These are phyloP conservation scores for Candida suzukii DNA, from an alignment of 805 yeast species.

Conservation along the genomic window DNA sequence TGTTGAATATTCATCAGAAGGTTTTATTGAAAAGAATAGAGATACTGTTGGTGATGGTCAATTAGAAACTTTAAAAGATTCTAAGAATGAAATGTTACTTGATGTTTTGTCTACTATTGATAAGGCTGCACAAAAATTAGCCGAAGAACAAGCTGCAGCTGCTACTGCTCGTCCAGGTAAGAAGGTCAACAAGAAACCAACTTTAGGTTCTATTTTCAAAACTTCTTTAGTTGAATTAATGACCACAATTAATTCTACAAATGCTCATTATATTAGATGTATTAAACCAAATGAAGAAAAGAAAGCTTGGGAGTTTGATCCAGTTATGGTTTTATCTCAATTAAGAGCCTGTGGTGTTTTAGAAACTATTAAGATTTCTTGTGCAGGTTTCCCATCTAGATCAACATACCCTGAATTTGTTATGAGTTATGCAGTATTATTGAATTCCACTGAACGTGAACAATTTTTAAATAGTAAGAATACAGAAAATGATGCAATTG, in stretches of 20 bases:
- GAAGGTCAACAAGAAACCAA: slow-evolving; percentile 62
- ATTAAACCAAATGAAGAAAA: slow-evolving; percentile 94
- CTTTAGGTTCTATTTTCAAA: slow-evolving; percentile 91
- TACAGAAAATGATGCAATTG: slow-evolving; percentile 49
- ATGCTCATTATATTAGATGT: slow-evolving; percentile 95
- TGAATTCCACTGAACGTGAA: slow-evolving; percentile 65
- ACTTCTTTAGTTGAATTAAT: slow-evolving; percentile 86
- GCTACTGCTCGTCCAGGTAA: slow-evolving; percentile 28
- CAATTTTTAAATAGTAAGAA: slow-evolving; percentile 46
- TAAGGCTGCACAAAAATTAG: slow-evolving; percentile 39
- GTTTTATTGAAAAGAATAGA: slow-evolving; percentile 93
- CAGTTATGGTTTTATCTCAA: slow-evolving; percentile 91
- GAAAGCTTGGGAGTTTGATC: slow-evolving; percentile 93
- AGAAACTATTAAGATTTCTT: slow-evolving; percentile 92
- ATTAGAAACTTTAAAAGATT: slow-evolving; percentile 68
- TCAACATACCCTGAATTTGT: slow-evolving; percentile 95
- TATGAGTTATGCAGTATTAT: slow-evolving; percentile 76
- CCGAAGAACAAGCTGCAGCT: slow-evolving; percentile 29
- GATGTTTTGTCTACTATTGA: slow-evolving; percentile 63
- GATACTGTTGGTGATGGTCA: slow-evolving; percentile 97
- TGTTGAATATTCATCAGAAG: slow-evolving; percentile 86
- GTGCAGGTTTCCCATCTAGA: slow-evolving; percentile 97
- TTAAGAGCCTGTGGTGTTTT: slow-evolving; percentile 97
- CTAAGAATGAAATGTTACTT: slow-evolving; percentile 59
- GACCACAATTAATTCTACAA: slow-evolving; percentile 88